phyloP scores from a whole-genome alignment of 169 alveolate species.

The Plasmodium coatneyi region DNA sequence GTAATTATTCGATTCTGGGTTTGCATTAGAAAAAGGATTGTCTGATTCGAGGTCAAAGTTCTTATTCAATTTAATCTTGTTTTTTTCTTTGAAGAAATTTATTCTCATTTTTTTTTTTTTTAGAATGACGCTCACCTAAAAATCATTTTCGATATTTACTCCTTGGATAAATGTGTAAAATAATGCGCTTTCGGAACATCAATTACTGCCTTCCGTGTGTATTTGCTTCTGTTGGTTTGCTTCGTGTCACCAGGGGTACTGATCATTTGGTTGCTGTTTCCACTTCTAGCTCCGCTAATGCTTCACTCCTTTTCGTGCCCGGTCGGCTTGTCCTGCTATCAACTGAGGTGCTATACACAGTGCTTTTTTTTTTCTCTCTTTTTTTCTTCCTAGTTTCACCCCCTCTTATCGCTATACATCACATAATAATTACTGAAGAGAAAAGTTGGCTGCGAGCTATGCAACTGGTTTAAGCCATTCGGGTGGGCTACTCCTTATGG shows the following conservation, averaged over 20 bases:
- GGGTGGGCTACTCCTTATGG: not conserved
- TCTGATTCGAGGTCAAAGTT: constrained; percentile 43
- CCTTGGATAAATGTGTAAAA: not conserved
- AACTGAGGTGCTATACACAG: not conserved
- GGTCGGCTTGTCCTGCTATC: not conserved
- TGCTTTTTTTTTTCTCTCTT: not conserved
- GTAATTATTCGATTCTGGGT: constrained; percentile 53
- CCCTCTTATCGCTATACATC: not conserved
- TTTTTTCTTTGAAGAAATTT: constrained; percentile 73
- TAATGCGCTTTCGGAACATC: not conserved
- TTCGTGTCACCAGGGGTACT: not conserved
- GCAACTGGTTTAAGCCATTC: constrained; percentile 5
- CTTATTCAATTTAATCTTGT: constrained; percentile 49
- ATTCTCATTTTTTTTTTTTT: constrained; percentile 55
- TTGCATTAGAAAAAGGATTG: constrained; percentile 53
- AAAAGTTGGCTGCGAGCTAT: not conserved
- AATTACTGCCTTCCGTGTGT: not conserved
- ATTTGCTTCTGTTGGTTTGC: not conserved
- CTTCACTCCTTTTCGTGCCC: not conserved
- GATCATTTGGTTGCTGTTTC: not conserved
- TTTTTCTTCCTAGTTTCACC: not conserved
- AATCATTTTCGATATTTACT: constrained; percentile 43
- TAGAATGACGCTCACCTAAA: constrained; percentile 42
- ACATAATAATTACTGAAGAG: not conserved
- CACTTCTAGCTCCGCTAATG: not conserved